Evolutionary conservation across 1,139 yeast genomes (phyloP), one percentile per base, ranked within the genome.

Genomic region (Hemisphaericaspora subhashii): DNA sequence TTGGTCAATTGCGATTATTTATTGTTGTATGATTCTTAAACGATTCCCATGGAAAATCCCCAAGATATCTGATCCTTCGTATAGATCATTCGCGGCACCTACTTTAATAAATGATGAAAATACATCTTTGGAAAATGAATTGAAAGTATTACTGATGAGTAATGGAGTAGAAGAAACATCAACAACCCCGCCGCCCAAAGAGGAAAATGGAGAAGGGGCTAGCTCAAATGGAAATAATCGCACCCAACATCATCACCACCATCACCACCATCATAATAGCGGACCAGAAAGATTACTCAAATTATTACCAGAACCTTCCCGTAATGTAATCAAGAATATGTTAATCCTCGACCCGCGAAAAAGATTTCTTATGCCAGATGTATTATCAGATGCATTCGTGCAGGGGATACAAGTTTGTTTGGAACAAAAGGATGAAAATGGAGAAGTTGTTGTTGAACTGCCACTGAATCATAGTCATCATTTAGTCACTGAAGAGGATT

Each of bases 31-130:
- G 88, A 66, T 79, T 6, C 63, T 83, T 41, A 74, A 77, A 52
- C 64, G 88, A 48, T 85, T 85, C 58, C 94, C 94, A 1, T 85
- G 94, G 94, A 83, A 83, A 52, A 71, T 81, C 6, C 90, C 92
- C 20, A 77, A 77, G 48, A 60, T 64, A 23, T 62, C 73, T 13
- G 89, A 83, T 52, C 74, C 77, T 25, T 74, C 81, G 54, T 66
- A 62, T 67, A 53, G 75, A 57, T 58, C 72, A 55, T 61, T 61
- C 38, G 44, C 44, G 5, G 50, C 47, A 3, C 45, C 47, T 3
- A 41, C 40, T 21, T 37, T 44, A 18, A 36, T 33, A n/a, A 25
- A 41, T 22, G 33, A 34, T 11, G 20, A 31, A 12, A 37, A 37
- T 33, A 27, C 32, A 9, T 12, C 20, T 28, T 17, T 29, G 21